Base-by-base conservation (phyloP, 2,329 filamentous ascomycete species). In the Fusarium camptoceras region DNA sequence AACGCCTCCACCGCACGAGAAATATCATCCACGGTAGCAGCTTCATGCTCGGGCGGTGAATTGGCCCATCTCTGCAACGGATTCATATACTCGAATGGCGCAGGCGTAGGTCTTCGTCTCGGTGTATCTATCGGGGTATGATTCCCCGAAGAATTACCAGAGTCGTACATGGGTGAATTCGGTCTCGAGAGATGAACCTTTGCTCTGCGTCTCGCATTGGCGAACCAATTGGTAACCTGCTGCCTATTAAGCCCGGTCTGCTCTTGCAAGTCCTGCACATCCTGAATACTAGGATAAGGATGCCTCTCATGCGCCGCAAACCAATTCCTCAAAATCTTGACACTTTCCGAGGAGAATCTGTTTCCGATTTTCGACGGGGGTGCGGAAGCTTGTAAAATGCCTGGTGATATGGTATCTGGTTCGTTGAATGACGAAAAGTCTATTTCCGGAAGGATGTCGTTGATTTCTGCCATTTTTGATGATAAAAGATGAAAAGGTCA, bases 141-240 rank as follows among this genome's bases (percentile, higher is more conserved):
- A 30, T 58, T 68, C 1, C 55, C 56, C 2, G 59, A 59, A 44
- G 68, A 71, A 3, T 71, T 56, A 3, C 58, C 55, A 6, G 69
- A 60, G 25, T 69, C 68, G 20, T 69, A 71, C 67, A 70, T 70
- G 4, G 68, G 68, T 3, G 68, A 71, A 2, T 65, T 56, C 16
- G 62, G 55, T 18, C 83, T 16, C 79, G 81, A 70, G 1, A 39
- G n/a, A 16, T 70, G 64, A 84, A 50, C 88, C 81, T 96, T 97
- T 71, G 91, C 89, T 66, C 93, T 86, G 58, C 94, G 87, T 46
- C 94, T 88, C 53, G 93, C 92, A 78, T 97, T 97, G 55, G 94
- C 93, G 48, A 97, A 88, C 94, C 94, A 97, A 78, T 96, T 97
- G 18, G 89, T 90, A 60, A 97, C 94, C 76, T 97, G 94, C 14